Evolutionary conservation across 2,329 filamentous ascomycete species (phyloP).

Genomic region (Amauroascus niger): DNA sequence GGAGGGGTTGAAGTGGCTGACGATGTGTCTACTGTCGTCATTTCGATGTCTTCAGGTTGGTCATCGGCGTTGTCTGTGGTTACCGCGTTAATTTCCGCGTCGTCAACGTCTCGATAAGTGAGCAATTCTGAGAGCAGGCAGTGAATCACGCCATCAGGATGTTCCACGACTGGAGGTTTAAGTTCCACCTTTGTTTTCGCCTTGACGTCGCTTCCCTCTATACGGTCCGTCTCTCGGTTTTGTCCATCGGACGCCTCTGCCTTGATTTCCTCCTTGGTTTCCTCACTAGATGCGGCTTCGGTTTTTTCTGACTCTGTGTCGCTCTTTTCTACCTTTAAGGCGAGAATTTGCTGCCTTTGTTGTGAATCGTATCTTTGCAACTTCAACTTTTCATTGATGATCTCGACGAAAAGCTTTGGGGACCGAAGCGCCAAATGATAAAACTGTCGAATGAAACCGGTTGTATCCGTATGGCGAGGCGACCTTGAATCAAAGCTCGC

Average conservation of each 20-base stretch:
- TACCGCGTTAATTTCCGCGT: constrained; percentile 52
- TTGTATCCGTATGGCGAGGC: constrained; percentile 56
- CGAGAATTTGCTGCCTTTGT: constrained; percentile 45
- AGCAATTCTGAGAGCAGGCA: constrained; percentile 88
- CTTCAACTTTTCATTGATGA: constrained; percentile 75
- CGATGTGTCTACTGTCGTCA: constrained; percentile 36
- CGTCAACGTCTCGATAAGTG: constrained; percentile 85
- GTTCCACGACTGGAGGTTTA: constrained; percentile 78
- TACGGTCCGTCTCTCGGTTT: constrained; percentile 11
- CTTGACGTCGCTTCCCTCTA: constrained; percentile 19
- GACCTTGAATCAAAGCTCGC: constrained; percentile 57
- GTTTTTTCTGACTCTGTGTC: constrained; percentile 19
- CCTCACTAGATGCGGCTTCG: constrained; percentile 17
- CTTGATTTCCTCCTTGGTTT: constrained; percentile 27
- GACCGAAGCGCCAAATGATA: constrained; percentile 70
- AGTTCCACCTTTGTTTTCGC: constrained; percentile 53
- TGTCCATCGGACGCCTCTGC: constrained; percentile 23
- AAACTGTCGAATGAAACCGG: constrained; percentile 63
- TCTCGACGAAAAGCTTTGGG: constrained; percentile 76
- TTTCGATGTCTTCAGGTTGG: constrained; percentile 42
- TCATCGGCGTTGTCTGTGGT: constrained; percentile 21
- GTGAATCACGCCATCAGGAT: constrained; percentile 88
- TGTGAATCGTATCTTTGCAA: constrained; percentile 54
- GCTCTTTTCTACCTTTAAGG: constrained; percentile 38
- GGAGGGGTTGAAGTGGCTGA: constrained; percentile 22